Conservation (phyloP, 2,329 filamentous ascomycete genomes). For the Fusarium chaquense region DNA sequence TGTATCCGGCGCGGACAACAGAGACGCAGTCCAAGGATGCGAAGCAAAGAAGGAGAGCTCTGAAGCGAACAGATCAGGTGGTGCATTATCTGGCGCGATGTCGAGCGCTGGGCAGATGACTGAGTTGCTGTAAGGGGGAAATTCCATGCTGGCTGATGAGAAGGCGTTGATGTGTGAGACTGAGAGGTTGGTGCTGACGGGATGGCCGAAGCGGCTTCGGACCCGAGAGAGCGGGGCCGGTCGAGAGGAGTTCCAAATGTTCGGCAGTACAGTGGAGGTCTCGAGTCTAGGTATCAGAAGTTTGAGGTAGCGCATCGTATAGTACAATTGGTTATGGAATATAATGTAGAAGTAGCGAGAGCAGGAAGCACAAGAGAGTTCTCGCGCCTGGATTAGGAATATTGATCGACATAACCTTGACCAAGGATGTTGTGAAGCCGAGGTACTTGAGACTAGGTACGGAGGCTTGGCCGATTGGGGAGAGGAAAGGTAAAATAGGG, state of each 20-base stretch:
- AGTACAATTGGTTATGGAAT: neutral
- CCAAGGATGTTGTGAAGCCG: conserved; percentile 32
- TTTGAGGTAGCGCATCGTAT: conserved; percentile 32
- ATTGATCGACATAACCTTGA: conserved; percentile 9
- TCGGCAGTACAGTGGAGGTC: conserved; percentile 27
- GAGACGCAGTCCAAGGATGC: conserved; percentile 53
- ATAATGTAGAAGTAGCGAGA: neutral
- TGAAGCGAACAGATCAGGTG: conserved; percentile 44
- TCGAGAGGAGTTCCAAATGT: conserved; percentile 16
- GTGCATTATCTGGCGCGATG: conserved; percentile 46
- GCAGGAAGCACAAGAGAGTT: neutral
- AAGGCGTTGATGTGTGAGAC: conserved; percentile 27
- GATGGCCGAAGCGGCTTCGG: conserved; percentile 10
- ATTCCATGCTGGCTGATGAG: conserved; percentile 38
- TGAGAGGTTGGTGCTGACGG: conserved; percentile 11
- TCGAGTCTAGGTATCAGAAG: conserved; percentile 20
- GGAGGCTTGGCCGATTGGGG: conserved; percentile 13
- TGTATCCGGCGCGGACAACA: conserved; percentile 46
- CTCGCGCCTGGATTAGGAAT: neutral
- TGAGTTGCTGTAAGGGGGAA: conserved; percentile 41
- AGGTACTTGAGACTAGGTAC: conserved; percentile 15
- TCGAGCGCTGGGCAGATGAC: conserved; percentile 50
- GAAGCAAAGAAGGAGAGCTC: conserved; percentile 51
- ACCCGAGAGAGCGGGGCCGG: conserved; percentile 24
- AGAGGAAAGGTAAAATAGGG: conserved; percentile 9